These are phyloP conservation scores for Vigna mungo DNA, from an alignment of 306 rosid species.

Conservation along the genomic window DNA sequence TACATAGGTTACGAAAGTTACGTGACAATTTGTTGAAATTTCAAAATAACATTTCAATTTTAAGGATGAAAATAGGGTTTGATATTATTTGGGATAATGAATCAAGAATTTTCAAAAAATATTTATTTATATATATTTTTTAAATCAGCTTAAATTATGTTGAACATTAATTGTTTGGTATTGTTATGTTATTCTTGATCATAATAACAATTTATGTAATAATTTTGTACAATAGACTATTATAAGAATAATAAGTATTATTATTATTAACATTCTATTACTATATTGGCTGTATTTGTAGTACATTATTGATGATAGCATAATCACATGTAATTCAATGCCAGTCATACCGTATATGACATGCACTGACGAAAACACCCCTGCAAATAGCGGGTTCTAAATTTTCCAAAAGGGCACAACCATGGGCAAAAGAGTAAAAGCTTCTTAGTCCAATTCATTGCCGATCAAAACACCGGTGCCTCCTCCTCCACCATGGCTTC, in stretches of 20 bases:
- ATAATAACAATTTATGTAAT: background rate
- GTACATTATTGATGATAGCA: constrained; percentile 37
- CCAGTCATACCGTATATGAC: constrained; percentile 34
- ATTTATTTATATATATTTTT: too few relatives aligned
- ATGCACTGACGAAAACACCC: constrained; percentile 40
- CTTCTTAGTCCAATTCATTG: constrained; percentile 46
- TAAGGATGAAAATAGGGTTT: too few relatives aligned
- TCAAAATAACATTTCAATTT: too few relatives aligned
- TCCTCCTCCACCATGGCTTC: constrained; percentile 67
- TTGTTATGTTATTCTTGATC: background rate
- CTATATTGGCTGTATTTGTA: background rate
- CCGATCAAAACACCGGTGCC: constrained; percentile 78
- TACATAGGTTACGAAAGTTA: too few relatives aligned
- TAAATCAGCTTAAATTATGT: too few relatives aligned
- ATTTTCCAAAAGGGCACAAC: background rate
- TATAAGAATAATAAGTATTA: background rate
- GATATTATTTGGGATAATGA: too few relatives aligned
- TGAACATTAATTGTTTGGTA: too few relatives aligned
- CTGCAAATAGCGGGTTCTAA: background rate
- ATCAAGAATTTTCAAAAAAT: too few relatives aligned
- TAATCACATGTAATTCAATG: constrained; percentile 36
- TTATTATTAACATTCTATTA: background rate
- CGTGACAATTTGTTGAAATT: background rate
- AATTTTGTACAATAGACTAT: background rate
- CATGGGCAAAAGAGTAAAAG: constrained; percentile 59